Percentiles rank a stretch among this genome's conserved stretches.
Evolutionary conservation across 306 rosid species (phyloP).

Genomic region (Acacia melanoxylon): DNA sequence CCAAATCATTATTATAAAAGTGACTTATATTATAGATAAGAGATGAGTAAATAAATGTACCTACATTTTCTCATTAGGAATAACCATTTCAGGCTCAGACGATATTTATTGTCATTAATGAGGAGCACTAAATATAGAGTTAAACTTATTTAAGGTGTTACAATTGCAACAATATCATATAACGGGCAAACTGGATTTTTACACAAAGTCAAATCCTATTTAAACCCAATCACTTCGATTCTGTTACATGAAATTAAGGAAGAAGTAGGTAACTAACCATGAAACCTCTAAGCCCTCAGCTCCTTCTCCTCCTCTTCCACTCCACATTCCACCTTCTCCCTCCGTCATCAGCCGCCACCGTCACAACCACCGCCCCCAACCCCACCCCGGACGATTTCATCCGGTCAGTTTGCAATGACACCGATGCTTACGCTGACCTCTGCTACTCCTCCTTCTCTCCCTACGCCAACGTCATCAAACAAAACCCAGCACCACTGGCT

Average conservation of each 20-base stretch:
- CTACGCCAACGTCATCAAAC: conserved; percentile 69
- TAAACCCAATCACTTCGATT: background rate
- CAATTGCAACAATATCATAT: background rate
- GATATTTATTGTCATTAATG: no score
- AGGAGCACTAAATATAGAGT: no score
- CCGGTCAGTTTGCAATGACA: conserved; percentile 65
- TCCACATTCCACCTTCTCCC: background rate
- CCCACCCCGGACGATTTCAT: conserved; percentile 55
- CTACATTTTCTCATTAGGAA: no score
- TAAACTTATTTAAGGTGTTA: background rate
- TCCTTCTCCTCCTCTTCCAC: background rate
- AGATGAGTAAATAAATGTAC: no score
- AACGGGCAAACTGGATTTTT: background rate
- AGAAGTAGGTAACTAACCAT: background rate
- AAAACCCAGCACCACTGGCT: conserved; percentile 64
- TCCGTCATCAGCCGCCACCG: background rate
- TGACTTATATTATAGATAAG: no score
- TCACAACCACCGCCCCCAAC: background rate
- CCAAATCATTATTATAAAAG: no score
- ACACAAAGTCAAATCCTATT: background rate
- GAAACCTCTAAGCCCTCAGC: background rate
- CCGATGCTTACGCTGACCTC: conserved; percentile 66
- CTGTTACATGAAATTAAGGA: no score
- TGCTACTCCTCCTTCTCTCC: conserved; percentile 80
- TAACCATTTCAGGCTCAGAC: no score